Evolutionary conservation across 345 rosid genomes (phyloP), one percentile per base, ranked within the genome.

Genomic region (Sisymbrium altissimum): DNA sequence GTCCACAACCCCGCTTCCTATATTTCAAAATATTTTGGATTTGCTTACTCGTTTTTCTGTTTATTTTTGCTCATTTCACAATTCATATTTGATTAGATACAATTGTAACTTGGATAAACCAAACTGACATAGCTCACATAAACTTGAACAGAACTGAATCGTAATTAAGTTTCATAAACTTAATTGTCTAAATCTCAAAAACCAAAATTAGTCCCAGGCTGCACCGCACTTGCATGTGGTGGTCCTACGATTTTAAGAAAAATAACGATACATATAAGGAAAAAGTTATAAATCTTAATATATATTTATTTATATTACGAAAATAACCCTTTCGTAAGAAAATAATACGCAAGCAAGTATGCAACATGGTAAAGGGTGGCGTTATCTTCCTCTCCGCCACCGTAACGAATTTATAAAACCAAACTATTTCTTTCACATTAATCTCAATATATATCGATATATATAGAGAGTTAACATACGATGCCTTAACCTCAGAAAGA

Each of bases 1-100:
- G 35, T 38, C 21, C 23, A 55, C 40, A 45, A 59, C 15, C 79
- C 74, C 79, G 70, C 79, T 69, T 68, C 79, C 43, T 35, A 36
- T 54, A 25, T 62, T 76, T 76, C 57, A 44, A 76, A 74, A 9
- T 13, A 48, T 40, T 23, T 64, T 32, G 12, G 29, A 44, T 39
- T 19, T 32, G 13, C 15, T 11, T 46, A 0, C 12, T 48, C 25
- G 5, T 19, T 36, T 59, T 61, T 10, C 40, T 70, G 7, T 41
- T 2, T 33, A 11, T 35, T 0, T 39, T 43, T 8, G 27, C 13
- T 43, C 6, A 17, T 8, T 13, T n/a, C 41, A 56, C 10, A 30
- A 13, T 46, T 29, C 17, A 17, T 27, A 54, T 25, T 9, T 27
- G 3, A 27, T 27, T 35, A 35, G 14, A 65, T 32, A 13, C 21